phyloP scores from a whole-genome alignment of 2,329 filamentous ascomycete genomes.

The Raffaelea arxii region DNA sequence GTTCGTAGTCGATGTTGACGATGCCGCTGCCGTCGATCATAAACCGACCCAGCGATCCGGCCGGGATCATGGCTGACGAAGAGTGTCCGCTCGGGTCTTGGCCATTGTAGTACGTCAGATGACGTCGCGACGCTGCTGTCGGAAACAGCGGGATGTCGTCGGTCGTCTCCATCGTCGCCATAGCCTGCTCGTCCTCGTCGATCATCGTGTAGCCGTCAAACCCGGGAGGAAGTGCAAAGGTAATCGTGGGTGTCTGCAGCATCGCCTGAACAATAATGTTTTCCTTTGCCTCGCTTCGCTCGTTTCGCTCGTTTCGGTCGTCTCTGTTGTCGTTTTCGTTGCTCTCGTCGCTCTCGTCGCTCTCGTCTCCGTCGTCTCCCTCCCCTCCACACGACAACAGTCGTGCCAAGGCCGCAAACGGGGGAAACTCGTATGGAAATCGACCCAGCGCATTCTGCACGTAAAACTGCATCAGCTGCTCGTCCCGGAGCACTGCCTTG shows the following conservation, averaged over 20 bases:
- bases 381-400: slow-evolving; percentile 39
- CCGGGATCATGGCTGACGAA: slow-evolving; percentile 47
- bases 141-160: slow-evolving; percentile 55
- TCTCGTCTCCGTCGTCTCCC: slow-evolving; percentile 35
- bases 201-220: slow-evolving; percentile 70
- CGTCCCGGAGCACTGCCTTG: slow-evolving; percentile 40
- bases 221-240: slow-evolving; percentile 60
- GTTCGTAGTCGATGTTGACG: slow-evolving; percentile 66
- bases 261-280: slow-evolving; percentile 53
- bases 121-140: slow-evolving; percentile 33
- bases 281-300: slow-evolving; percentile 23
- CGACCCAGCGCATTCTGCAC: slow-evolving; percentile 63
- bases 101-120: slow-evolving; percentile 21
- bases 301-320: slow-evolving; percentile 27
- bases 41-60: slow-evolving; percentile 59
- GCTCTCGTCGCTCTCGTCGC: slow-evolving; percentile 24
- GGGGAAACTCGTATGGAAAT: slow-evolving; percentile 77
- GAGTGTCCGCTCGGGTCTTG: not conserved
- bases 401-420: slow-evolving; percentile 60
- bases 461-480: slow-evolving; percentile 44
- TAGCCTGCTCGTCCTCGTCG: slow-evolving; percentile 61
- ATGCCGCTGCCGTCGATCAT: slow-evolving; percentile 69
- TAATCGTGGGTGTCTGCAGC: slow-evolving; percentile 62
- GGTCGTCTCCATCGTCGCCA: slow-evolving; percentile 63
- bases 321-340: too few species aligned